phyloP scores from a whole-genome alignment of 176 grass and related monocot species.

The Chloris gayana region DNA sequence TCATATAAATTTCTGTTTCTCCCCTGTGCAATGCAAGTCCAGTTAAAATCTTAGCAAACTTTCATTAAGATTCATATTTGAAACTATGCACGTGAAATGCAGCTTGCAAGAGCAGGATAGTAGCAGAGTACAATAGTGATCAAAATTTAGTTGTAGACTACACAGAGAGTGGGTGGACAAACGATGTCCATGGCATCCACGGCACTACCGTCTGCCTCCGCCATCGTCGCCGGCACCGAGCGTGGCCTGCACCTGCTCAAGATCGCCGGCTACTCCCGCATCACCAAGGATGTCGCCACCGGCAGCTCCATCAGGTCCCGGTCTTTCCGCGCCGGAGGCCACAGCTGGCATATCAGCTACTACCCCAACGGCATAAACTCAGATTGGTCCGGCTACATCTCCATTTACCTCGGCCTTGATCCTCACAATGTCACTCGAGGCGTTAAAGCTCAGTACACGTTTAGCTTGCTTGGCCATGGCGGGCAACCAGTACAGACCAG shows the following conservation, averaged over 20 bases:
- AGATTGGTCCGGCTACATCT: not conserved
- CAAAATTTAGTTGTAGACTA: no score
- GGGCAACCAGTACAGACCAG: not conserved
- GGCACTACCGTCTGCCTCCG: not conserved
- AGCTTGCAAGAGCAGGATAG: no score
- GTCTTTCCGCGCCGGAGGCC: not conserved
- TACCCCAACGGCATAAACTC: conserved; percentile 2
- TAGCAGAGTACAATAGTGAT: no score
- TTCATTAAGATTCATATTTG: no score
- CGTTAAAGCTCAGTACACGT: not conserved
- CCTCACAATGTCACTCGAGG: not conserved
- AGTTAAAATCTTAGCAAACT: no score
- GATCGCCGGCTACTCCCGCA: conserved; percentile 33
- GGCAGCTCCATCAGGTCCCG: not conserved
- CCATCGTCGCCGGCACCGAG: conserved; percentile 3
- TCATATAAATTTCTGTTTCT: no score
- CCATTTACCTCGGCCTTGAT: not conserved
- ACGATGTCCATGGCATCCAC: no score
- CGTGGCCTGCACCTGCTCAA: conserved; percentile 22
- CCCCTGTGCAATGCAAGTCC: no score
- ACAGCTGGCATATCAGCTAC: conserved; percentile 4
- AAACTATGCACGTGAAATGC: no score
- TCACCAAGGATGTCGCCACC: not conserved
- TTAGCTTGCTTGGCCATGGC: not conserved
- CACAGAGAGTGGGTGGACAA: no score